Percentiles rank a stretch among this genome's conserved stretches.
Evolutionary conservation across 225 moss, liverwort and hornwort species (phyloP).

Genomic region (Polytrichum formosum): DNA sequence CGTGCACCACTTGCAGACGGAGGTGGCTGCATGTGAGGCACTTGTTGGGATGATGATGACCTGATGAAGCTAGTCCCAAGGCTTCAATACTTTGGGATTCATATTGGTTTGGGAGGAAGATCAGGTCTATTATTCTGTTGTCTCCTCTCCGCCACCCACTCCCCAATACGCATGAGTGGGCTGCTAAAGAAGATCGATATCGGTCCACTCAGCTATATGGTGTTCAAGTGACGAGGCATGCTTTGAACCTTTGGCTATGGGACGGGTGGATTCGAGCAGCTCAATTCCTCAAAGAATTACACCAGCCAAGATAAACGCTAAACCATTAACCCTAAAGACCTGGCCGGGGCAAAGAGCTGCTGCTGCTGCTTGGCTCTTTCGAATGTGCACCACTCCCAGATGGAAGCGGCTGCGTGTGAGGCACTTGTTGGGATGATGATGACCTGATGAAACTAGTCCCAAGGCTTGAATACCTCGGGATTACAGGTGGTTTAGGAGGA

Average conservation of each 20-base stretch:
- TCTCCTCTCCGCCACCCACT: slow-evolving; percentile 23
- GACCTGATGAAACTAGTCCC: slow-evolving; percentile 31
- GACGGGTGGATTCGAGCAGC: not conserved
- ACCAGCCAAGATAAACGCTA: too few relatives aligned
- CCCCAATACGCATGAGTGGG: slow-evolving; percentile 47
- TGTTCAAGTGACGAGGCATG: slow-evolving; percentile 13
- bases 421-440: slow-evolving; percentile 5
- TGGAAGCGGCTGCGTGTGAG: slow-evolving; percentile 17
- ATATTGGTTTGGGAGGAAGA: slow-evolving; percentile 21
- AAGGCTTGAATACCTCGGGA: slow-evolving; percentile 18
- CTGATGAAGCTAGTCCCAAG: slow-evolving; percentile 28
- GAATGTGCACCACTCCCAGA: slow-evolving; percentile 4
- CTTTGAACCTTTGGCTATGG: slow-evolving; percentile 29
- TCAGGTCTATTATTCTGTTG: slow-evolving; percentile 6
- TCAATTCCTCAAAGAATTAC: too few relatives aligned
- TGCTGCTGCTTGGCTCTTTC: not conserved
- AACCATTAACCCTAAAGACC: too few relatives aligned
- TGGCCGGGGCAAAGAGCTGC: too few relatives aligned
- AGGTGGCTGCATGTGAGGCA: slow-evolving; percentile 15
- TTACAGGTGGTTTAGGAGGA: slow-evolving; percentile 21
- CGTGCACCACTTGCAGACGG: slow-evolving; percentile 1
- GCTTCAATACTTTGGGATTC: slow-evolving; percentile 16
- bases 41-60: slow-evolving; percentile 12
- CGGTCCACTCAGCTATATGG: slow-evolving; percentile 30
- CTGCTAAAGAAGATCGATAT: slow-evolving; percentile 54